A percentile compares a stretch with the other conserved stretches of the same genome.
These are phyloP conservation scores for Agarophyton chilense DNA, from an alignment of 23 red algal species.

Conservation along the genomic window DNA sequence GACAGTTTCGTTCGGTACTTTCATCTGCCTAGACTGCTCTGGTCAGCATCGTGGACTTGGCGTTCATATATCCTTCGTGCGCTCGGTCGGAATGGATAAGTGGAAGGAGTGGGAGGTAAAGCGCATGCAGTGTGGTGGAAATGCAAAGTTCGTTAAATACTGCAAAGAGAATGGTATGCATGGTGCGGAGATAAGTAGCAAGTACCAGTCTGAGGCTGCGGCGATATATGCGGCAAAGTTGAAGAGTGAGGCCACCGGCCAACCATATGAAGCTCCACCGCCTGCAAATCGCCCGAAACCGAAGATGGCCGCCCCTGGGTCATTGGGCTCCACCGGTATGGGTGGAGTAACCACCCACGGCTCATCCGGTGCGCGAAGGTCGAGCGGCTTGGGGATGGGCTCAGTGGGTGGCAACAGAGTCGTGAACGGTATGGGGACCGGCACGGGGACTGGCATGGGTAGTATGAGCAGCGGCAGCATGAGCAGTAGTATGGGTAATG, in stretches of 20 bases:
- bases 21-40: conserved; percentile 98
- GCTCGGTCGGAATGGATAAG: conserved; percentile 97
- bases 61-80: conserved; percentile 97
- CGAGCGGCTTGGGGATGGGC: conserved; percentile 6
- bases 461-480: conserved; percentile 22
- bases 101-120: conserved; percentile 96
- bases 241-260: conserved; percentile 73
- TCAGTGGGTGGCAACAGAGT: conserved; percentile 1
- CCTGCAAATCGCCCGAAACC: conserved; percentile 50
- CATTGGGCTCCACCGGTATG: conserved; percentile 10
- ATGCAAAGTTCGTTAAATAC: conserved; percentile 76
- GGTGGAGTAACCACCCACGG: conserved; percentile 30
- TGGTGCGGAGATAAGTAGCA: conserved; percentile 59
- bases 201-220: conserved; percentile 88
- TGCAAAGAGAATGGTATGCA: conserved; percentile 72
- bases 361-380: not conserved
- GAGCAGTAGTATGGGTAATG: not conserved
- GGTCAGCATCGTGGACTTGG: conserved; percentile 91
- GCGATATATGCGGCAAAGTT: conserved; percentile 84
- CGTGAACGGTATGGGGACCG: conserved; percentile 7
- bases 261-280: conserved; percentile 74
- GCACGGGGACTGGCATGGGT: not conserved
- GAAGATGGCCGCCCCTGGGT: conserved; percentile 3
- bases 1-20: conserved; percentile 96
- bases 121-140: conserved; percentile 92